Evolutionary conservation across 805 yeast species (phyloP).

Genomic region (Metschnikowia bowlesiae): DNA sequence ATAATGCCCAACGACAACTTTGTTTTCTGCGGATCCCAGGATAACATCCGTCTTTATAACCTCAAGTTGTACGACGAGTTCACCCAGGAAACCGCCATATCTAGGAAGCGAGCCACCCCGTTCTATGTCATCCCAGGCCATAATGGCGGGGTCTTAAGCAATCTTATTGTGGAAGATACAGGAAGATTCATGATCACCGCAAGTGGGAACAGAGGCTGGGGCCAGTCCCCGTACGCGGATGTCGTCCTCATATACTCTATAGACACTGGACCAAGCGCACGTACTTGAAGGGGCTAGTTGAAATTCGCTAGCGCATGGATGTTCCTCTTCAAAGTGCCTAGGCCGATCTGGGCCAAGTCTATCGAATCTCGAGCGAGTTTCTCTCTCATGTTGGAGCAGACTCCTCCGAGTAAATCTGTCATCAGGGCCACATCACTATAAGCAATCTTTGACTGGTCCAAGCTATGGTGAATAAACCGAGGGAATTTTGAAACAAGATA

Average conservation of each 20-base stretch:
- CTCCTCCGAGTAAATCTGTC: background rate
- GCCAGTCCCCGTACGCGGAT: constrained; percentile 72
- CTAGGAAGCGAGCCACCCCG: constrained; percentile 53
- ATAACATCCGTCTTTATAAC: constrained; percentile 85
- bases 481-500: background rate
- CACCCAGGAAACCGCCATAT: constrained; percentile 21
- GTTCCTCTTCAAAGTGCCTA: constrained; percentile 30
- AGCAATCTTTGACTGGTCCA: constrained; percentile 1
- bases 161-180: constrained; percentile 76
- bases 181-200: constrained; percentile 86
- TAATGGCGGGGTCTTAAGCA: constrained; percentile 85
- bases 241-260: constrained; percentile 80
- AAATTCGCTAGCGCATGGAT: constrained; percentile 21
- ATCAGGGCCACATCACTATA: background rate
- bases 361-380: constrained; percentile 2
- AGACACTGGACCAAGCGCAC: constrained; percentile 34
- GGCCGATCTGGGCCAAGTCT: constrained; percentile 28
- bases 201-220: constrained; percentile 95
- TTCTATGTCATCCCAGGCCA: constrained; percentile 94
- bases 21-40: constrained; percentile 82
- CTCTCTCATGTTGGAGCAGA: background rate
- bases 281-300: background rate
- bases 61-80: constrained; percentile 42
- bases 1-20: constrained; percentile 79
- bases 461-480: background rate